phyloP scores from a whole-genome alignment of 1,139 yeast genomes.

The Yamadazyma oceani region DNA sequence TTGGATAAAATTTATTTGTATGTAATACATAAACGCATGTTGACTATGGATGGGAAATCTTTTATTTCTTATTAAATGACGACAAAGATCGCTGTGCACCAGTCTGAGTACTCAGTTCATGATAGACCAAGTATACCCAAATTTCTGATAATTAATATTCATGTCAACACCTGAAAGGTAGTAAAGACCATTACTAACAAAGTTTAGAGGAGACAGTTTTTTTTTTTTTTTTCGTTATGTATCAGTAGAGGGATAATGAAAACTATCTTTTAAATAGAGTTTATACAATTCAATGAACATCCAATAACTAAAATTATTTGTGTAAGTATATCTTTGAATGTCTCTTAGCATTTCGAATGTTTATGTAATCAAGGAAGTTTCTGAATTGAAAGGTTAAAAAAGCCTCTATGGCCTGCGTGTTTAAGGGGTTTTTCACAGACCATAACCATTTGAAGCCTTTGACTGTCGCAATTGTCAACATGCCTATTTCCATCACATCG shows the following conservation, averaged over 20 bases:
- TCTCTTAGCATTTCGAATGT: too few relatives aligned
- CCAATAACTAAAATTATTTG: too few relatives aligned
- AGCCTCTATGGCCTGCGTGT: too few relatives aligned
- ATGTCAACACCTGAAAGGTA: neutral
- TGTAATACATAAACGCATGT: neutral
- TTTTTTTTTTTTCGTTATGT: neutral
- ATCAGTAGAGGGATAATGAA: neutral
- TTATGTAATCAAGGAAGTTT: too few relatives aligned
- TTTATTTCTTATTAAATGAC: slow-evolving; percentile 23
- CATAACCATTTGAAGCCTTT: too few relatives aligned
- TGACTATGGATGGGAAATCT: slow-evolving; percentile 2
- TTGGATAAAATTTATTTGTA: slow-evolving; percentile 1
- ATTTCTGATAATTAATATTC: slow-evolving; percentile 32
- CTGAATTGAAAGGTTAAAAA: too few relatives aligned
- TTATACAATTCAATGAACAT: neutral
- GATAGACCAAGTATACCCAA: slow-evolving; percentile 53
- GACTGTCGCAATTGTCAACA: too few relatives aligned
- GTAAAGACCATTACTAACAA: slow-evolving; percentile 7
- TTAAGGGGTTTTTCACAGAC: too few relatives aligned
- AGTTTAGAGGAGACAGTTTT: slow-evolving; percentile 1
- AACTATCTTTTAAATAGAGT: slow-evolving; percentile 1
- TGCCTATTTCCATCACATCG: too few relatives aligned
- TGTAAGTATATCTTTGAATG: too few relatives aligned
- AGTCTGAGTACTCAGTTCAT: slow-evolving; percentile 49
- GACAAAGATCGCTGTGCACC: slow-evolving; percentile 54